Conservation (phyloP, 805 yeast genomes). For the Wickerhamiella hasegawae region DNA sequence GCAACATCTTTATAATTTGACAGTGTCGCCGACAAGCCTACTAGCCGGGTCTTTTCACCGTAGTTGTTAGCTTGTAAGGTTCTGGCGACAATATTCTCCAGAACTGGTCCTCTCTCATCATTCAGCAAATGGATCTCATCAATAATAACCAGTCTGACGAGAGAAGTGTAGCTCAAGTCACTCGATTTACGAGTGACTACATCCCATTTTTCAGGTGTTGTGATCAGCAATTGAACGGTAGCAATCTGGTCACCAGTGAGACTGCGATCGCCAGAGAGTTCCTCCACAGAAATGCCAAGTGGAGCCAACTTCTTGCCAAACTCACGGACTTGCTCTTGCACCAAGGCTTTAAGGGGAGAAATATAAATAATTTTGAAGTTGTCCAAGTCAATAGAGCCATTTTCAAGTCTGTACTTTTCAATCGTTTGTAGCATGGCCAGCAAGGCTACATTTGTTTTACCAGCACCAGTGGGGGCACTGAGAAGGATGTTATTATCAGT, state of each 20-base stretch:
- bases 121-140: constrained; percentile 90
- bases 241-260: constrained; percentile 59
- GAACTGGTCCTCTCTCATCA: constrained; percentile 89
- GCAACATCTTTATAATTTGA: constrained; percentile 87
- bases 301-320: constrained; percentile 51
- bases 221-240: constrained; percentile 68
- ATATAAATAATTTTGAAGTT: constrained; percentile 69
- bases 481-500: constrained; percentile 57
- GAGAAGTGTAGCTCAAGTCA: constrained; percentile 45
- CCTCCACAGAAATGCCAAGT: constrained; percentile 60
- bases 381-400: constrained; percentile 23
- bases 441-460: constrained; percentile 95
- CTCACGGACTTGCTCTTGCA: constrained; percentile 86
- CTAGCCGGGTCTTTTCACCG: constrained; percentile 43
- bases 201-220: constrained; percentile 98
- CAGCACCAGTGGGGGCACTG: constrained; percentile 99
- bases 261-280: constrained; percentile 80
- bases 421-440: constrained; percentile 53
- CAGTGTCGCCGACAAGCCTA: constrained; percentile 84
- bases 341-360: constrained; percentile 89
- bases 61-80: constrained; percentile 20
- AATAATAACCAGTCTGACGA: constrained; percentile 57
- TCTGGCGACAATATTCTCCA: constrained; percentile 77
- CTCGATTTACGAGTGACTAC: constrained; percentile 72
- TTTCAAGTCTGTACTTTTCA: constrained; percentile 31